Base-by-base conservation (phyloP, 768 basidiomycete species). In the Imleria badia region DNA sequence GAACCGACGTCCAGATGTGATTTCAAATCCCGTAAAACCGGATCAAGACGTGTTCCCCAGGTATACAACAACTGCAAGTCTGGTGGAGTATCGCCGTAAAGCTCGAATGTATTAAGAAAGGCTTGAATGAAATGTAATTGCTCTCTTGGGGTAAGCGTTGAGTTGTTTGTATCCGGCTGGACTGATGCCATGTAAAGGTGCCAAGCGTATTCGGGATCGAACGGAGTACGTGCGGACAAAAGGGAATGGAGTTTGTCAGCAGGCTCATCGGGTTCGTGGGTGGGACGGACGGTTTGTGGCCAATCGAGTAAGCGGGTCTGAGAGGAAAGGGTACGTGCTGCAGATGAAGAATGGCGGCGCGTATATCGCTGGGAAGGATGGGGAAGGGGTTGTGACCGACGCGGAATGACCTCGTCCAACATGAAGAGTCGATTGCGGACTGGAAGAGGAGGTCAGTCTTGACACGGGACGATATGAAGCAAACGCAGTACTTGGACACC, bases 201-300 rank as follows among this genome's bases (percentile, higher is more conserved):
- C 80, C 79, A 81, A 11, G 76, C 76, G 11, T 67, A 58, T 20
- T 77, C 72, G 34, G 74, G 55, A 52, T 76, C 64, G 45, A 79
- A 60, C 15, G 70, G 53, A 23, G 47, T 7, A 17, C 12, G 20
- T 6, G 53, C 45, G 49, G 38, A 20, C 49, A 71, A 58, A 42
- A 69, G 55, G 42, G 56, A 60, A 31, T 59, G 45, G 53, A 72
- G 60, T 17, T 42, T 30, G 50, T 58, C 56, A 20, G 40, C 45
- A 17, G 56, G 38, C 1, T 55, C 47, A 26, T 44, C 52, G 15
- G 42, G 49, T 39, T 54, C 60, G 45, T 45, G 52, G 13, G 56
- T n/a, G 12, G 31, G 39, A 15, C 23, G 42, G 42, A 38, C 7
- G 23, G 43, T 39, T 19, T 44, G 56, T 39, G 58, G 26, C 45